Evolutionary conservation across 2,329 filamentous ascomycete species (phyloP).

Genomic region (Penicillium frequentans): DNA sequence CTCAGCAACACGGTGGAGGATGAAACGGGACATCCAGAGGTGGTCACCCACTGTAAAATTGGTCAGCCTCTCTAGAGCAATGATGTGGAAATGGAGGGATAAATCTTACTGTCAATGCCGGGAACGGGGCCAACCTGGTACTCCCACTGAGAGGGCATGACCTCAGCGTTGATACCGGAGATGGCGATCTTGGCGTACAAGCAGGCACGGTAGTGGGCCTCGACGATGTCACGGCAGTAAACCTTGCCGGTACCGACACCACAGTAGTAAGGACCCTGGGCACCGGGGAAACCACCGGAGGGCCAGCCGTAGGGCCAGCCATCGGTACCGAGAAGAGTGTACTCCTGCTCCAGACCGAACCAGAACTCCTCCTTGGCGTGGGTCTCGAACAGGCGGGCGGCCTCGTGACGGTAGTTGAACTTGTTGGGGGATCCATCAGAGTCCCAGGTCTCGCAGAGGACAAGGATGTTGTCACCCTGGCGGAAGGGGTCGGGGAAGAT

Average conservation of each 20-base stretch:
- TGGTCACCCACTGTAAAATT: constrained; percentile 75
- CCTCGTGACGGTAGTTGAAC: constrained; percentile 96
- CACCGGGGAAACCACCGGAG: constrained; percentile 82
- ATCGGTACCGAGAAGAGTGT: constrained; percentile 83
- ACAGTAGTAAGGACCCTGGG: constrained; percentile 95
- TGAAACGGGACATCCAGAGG: constrained; percentile 90
- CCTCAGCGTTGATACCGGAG: constrained; percentile 97
- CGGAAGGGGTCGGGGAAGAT: constrained; percentile 93
- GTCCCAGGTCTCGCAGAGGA: constrained; percentile 93
- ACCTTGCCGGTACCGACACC: constrained; percentile 97
- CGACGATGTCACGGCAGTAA: constrained; percentile 96
- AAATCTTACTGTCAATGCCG: constrained; percentile 74
- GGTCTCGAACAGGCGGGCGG: constrained; percentile 82
- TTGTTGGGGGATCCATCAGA: constrained; percentile 94
- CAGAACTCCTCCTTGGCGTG: constrained; percentile 82
- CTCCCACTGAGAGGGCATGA: constrained; percentile 98
- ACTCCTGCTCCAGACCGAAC: constrained; percentile 98
- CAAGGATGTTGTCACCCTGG: constrained; percentile 84
- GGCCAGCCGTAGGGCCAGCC: constrained; percentile 94
- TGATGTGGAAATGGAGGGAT: background rate
- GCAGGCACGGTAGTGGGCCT: constrained; percentile 89
- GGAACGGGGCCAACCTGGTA: constrained; percentile 91
- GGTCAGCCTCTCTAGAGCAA: background rate
- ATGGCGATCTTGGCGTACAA: constrained; percentile 89
- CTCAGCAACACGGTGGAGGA: constrained; percentile 87